Evolutionary conservation across 2,329 filamentous ascomycete genomes (phyloP), one percentile per base, ranked within the genome.

Genomic region (Emergomyces orientalis): DNA sequence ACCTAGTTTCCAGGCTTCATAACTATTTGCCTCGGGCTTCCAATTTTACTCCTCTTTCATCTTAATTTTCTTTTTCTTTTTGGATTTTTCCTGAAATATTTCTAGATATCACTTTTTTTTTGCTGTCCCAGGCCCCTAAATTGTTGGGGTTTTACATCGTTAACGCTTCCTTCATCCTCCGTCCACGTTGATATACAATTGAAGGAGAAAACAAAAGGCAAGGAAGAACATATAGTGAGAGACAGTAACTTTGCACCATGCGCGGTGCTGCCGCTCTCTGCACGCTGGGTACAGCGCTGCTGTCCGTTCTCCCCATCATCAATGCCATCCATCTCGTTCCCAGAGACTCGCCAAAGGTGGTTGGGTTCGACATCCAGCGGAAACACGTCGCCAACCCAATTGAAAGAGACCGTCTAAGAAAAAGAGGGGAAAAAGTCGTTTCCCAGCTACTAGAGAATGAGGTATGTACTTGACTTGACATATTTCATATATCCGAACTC

Each of bases 371-470:
- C 60, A 82, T 84, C 51, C 74, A 82, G 66, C 79, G 82, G 51
- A 78, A 75, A 63, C 67, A 78, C 63, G 71, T 81, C 37, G 51
- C 65, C 2, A 75, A 83, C 66, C 81, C 80, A 2, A 64, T 81
- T 19, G 68, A 71, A 30, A 76, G 79, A 67, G 80, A 84, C 66
- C 75, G 71, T 52, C 67, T 77, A 64, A 76, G 81, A 62, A 73
- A 79, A 66, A 76, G 75, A 62, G 73, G 72, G 62, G 69, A 74
- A 62, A 68, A 77, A 59, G 80, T 79, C 0, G 74, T 84, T 7
- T 71, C 73, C 41, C 76, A 80, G 65, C 74, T 71, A 2, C 74
- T 86, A 60, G 80, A 83, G 69, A 86, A 86, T 70, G 79, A 84
- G 70, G 80, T 78, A 69, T 61, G n/a, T 8, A 47, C 9, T 9